Percentiles rank a stretch among this genome's conserved stretches.
Conservation (phyloP, 352 stramenopile genomes). For the Globisporangium carolinianum region DNA sequence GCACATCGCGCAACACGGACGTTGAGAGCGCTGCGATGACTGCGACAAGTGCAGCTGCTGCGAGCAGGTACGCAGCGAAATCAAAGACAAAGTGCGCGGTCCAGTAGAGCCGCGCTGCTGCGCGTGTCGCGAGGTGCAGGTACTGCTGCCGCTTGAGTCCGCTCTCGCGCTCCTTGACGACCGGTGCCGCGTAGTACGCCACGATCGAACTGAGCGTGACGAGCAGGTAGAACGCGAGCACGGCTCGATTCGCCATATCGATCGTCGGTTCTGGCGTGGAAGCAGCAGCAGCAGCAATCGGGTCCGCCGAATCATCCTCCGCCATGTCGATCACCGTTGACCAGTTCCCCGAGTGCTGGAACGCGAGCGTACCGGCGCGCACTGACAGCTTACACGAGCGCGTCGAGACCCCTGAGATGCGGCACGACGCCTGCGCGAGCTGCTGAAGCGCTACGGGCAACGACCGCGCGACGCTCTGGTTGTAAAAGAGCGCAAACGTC, state of each 20-base stretch:
- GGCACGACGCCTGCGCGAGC: slow-evolving; percentile 58
- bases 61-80: slow-evolving; percentile 33
- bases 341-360: background rate
- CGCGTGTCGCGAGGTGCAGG: slow-evolving; percentile 44
- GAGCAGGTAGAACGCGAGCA: slow-evolving; percentile 85
- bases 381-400: slow-evolving; percentile 33
- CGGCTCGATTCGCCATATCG: slow-evolving; percentile 72
- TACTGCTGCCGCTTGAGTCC: slow-evolving; percentile 73
- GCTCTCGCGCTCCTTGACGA: slow-evolving; percentile 66
- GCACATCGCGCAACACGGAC: slow-evolving; percentile 45
- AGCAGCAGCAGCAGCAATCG: background rate
- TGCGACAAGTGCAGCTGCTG: slow-evolving; percentile 18
- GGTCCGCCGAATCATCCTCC: background rate
- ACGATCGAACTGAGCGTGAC: slow-evolving; percentile 56
- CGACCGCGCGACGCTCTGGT: slow-evolving; percentile 48
- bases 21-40: slow-evolving; percentile 26
- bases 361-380: slow-evolving; percentile 42
- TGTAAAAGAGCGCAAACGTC: slow-evolving; percentile 59
- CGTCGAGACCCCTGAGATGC: background rate
- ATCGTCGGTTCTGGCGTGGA: background rate
- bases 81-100: slow-evolving; percentile 63
- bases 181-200: slow-evolving; percentile 50
- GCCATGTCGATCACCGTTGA: background rate
- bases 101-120: slow-evolving; percentile 61
- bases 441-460: slow-evolving; percentile 56